Evolutionary conservation across 2,329 filamentous ascomycete species (phyloP), one percentile per base, ranked within the genome.

Genomic region (Thelonectria blattea): DNA sequence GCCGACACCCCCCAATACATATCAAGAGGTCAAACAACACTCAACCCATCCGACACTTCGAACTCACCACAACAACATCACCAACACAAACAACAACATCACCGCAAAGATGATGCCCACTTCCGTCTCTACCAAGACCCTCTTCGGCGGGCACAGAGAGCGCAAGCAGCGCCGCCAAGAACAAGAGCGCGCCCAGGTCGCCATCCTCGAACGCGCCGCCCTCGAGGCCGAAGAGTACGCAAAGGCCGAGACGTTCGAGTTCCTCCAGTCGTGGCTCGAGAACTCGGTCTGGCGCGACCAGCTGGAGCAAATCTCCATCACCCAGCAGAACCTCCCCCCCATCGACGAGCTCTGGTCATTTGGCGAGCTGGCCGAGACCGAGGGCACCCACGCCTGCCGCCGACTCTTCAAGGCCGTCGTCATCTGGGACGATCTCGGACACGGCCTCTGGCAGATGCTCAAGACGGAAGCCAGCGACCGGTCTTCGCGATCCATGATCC

Each of bases 401-500:
- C 70, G 72, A 14, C 67, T 77, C 5, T 77, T 77, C 72, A 77
- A 75, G 62, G 75, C 75, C 24, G 72, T 73, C 11, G 75, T 77
- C 41, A 72, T 77, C 37, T 77, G 75, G 75, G 75, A 77, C 56
- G 72, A 76, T 41, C 68, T 77, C 30, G 75, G 75, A 37, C 73
- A 70, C 52, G 68, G 71, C 34, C 69, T 77, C 37, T 77, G 75
- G 75, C 65, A 71, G 64, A 69, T 60, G 5, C 68, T 71, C 24
- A 69, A 61, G 61, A 62, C 45, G 52, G 63, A 60, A n/a, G 46
- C 63, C 30, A 59, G 43, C 60, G 56, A 42, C 9, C 41, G 41
- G 49, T 48, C 18, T 20, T 56, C 52, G 18, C 52, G 24, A n/a
- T 46, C 53, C 18, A 42, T 12, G 45, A 34, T 24, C 14, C 39